A percentile compares a stretch with the other conserved stretches of the same genome.
Evolutionary conservation across 1,284 basidiomycete species (phyloP).

Genomic region (Chiua sp.): DNA sequence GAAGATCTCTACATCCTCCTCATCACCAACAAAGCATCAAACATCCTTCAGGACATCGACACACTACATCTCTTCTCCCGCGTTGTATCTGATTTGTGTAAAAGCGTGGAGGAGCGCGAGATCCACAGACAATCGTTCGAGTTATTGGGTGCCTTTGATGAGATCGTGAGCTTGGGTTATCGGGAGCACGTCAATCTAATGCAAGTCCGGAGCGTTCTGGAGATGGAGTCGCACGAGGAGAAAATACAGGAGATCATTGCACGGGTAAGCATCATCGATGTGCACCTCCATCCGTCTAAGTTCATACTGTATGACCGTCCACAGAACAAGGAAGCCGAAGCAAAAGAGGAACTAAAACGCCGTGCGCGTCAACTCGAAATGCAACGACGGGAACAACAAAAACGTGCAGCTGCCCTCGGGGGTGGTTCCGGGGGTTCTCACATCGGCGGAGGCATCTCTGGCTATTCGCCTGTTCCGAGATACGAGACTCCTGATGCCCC

Average conservation of each 20-base stretch:
- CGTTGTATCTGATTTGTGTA: slow-evolving; percentile 92
- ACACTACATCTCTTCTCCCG: slow-evolving; percentile 95
- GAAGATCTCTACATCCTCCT: slow-evolving; percentile 98
- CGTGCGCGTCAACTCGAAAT: slow-evolving; percentile 98
- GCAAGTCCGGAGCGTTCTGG: slow-evolving; percentile 91
- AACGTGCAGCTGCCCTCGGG: slow-evolving; percentile 58
- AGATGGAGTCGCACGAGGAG: slow-evolving; percentile 99
- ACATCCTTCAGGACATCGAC: slow-evolving; percentile 98
- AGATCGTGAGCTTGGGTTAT: slow-evolving; percentile 95
- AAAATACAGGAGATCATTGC: slow-evolving; percentile 99
- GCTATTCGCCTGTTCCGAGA: slow-evolving; percentile 73
- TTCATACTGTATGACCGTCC: background rate
- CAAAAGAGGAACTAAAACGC: slow-evolving; percentile 98
- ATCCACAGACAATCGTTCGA: slow-evolving; percentile 95
- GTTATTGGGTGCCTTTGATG: slow-evolving; percentile 95
- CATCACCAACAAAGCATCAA: slow-evolving; percentile 98
- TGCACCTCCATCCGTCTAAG: background rate
- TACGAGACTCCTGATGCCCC: slow-evolving; percentile 66
- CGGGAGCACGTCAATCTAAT: slow-evolving; percentile 92
- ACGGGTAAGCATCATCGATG: slow-evolving; percentile 56
- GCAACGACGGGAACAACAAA: slow-evolving; percentile 94
- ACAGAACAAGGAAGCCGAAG: slow-evolving; percentile 98
- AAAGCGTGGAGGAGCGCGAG: slow-evolving; percentile 88
- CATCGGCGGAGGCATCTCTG: slow-evolving; percentile 66
- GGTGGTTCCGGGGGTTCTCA: slow-evolving; percentile 56